These are phyloP conservation scores for Plasmopara muralis DNA, from an alignment of 352 stramenopile species.

Conservation along the genomic window DNA sequence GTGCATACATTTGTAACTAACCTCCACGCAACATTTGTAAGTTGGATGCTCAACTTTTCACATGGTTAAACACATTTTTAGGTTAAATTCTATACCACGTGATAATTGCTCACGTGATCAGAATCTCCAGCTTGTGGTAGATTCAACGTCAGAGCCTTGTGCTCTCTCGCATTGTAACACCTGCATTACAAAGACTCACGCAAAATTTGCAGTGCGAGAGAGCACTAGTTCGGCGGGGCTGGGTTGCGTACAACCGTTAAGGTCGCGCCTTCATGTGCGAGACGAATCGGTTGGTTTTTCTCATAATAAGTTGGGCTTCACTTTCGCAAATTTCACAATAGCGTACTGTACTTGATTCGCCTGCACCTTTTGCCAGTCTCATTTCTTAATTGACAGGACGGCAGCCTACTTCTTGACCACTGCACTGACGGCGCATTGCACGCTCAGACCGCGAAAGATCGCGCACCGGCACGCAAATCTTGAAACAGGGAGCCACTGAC, in stretches of 20 bases:
- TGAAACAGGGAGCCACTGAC: slow-evolving; percentile 13
- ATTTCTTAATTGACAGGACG: slow-evolving; percentile 27
- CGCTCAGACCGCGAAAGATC: slow-evolving; percentile 4
- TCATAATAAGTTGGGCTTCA: slow-evolving; percentile 1
- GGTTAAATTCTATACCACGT: too few relatives aligned
- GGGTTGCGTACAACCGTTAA: slow-evolving; percentile 1
- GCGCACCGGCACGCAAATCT: slow-evolving; percentile 10
- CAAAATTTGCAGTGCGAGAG: background rate
- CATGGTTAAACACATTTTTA: too few relatives aligned
- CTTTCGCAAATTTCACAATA: slow-evolving; percentile 12
- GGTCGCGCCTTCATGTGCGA: background rate
- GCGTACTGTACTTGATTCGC: background rate
- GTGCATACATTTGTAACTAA: too few relatives aligned
- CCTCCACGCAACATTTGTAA: too few relatives aligned
- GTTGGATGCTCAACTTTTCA: too few relatives aligned
- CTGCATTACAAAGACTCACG: background rate
- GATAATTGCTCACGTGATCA: too few relatives aligned
- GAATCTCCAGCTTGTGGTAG: background rate
- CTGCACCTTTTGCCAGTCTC: slow-evolving; percentile 6
- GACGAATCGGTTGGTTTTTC: background rate
- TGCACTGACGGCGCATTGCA: slow-evolving; percentile 1
- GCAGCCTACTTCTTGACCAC: background rate
- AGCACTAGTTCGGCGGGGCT: background rate
- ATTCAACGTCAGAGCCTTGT: background rate
- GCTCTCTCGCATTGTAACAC: background rate